phyloP scores from a whole-genome alignment of 805 yeast genomes.

The Grigorovia transvaalensis region DNA sequence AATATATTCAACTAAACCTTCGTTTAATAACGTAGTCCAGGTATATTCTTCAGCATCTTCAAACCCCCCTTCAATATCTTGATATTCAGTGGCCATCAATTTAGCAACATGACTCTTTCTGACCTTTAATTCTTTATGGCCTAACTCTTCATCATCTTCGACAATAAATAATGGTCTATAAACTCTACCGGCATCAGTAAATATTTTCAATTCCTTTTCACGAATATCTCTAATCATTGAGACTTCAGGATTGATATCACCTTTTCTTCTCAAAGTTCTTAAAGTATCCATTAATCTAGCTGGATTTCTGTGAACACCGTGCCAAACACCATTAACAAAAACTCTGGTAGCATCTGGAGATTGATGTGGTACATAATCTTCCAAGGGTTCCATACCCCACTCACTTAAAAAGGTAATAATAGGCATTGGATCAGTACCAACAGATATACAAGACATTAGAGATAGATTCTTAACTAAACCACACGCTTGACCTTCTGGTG shows the following conservation, averaged over 20 bases:
- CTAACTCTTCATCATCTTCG: constrained; percentile 58
- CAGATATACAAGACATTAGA: constrained; percentile 95
- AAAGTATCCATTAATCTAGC: constrained; percentile 84
- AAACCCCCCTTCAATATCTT: constrained; percentile 51
- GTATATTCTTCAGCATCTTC: constrained; percentile 48
- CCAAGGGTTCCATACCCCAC: constrained; percentile 98
- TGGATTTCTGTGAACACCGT: constrained; percentile 96
- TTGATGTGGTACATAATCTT: constrained; percentile 74
- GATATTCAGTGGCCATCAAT: constrained; percentile 54
- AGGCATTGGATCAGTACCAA: constrained; percentile 94
- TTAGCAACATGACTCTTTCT: constrained; percentile 75
- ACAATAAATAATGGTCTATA: constrained; percentile 94
- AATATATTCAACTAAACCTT: constrained; percentile 86
- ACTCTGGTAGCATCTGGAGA: constrained; percentile 87
- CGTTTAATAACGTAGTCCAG: constrained; percentile 61
- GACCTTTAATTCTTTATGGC: constrained; percentile 64
- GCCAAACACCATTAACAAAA: constrained; percentile 98
- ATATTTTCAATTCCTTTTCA: constrained; percentile 94
- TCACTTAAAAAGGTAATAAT: constrained; percentile 78
- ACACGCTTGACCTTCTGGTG: constrained; percentile 99
- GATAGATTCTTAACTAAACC: constrained; percentile 96
- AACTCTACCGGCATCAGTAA: constrained; percentile 95
- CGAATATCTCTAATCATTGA: constrained; percentile 91
- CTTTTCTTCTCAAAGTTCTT: constrained; percentile 73
- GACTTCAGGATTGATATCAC: constrained; percentile 82